phyloP scores from a whole-genome alignment of 345 rosid genomes.

The Toxicodendron radicans region DNA sequence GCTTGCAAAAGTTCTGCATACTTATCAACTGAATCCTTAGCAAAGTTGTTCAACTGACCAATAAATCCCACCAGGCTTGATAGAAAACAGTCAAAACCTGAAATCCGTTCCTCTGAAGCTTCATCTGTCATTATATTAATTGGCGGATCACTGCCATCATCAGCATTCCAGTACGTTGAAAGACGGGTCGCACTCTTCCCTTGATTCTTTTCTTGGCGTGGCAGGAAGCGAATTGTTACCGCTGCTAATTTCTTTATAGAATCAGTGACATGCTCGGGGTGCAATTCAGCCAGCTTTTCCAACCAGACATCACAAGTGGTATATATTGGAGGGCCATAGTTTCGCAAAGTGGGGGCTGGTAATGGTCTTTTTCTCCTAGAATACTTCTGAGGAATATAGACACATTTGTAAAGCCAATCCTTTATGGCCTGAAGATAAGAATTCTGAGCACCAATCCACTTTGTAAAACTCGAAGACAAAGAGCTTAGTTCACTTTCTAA shows the following conservation, averaged over 20 bases:
- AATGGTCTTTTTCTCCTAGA: constrained; percentile 38
- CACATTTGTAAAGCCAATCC: constrained; percentile 74
- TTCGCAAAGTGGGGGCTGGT: constrained; percentile 30
- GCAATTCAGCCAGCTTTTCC: constrained; percentile 50
- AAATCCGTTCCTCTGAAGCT: constrained; percentile 47
- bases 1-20: constrained; percentile 45
- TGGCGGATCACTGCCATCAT: constrained; percentile 34
- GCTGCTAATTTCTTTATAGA: constrained; percentile 64
- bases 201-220: constrained; percentile 71
- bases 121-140: constrained; percentile 50
- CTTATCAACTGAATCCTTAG: constrained; percentile 55
- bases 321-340: constrained; percentile 71
- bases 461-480: constrained; percentile 64
- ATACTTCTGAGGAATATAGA: constrained; percentile 30
- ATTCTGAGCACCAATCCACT: constrained; percentile 77
- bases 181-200: constrained; percentile 40
- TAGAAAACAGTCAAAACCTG: constrained; percentile 56
- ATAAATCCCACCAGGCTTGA: constrained; percentile 58
- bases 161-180: constrained; percentile 21
- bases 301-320: constrained; percentile 73
- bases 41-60: constrained; percentile 48
- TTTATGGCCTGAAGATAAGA: constrained; percentile 65
- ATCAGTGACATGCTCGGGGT: constrained; percentile 57
- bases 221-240: constrained; percentile 61
- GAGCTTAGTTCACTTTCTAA: constrained; percentile 65